Base-by-base conservation (phyloP, 768 basidiomycete genomes). In the Dendrothele bispora region DNA sequence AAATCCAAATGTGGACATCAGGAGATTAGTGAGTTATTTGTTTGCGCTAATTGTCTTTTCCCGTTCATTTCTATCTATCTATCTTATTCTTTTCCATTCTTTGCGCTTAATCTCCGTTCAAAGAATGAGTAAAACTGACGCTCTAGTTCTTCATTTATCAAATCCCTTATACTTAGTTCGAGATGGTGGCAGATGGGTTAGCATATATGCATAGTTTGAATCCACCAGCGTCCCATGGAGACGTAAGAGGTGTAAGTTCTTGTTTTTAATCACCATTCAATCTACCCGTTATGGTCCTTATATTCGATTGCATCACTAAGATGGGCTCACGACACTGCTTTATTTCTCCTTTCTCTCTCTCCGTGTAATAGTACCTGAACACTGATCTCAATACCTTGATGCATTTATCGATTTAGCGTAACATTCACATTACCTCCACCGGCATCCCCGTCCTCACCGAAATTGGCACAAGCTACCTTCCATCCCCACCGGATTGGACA, bases 211-310 rank as follows among this genome's bases (percentile, higher is more conserved):
- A 52, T 21, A 7, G 28, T 15, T 21, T 36, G 27, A 44, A 37
- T 29, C 50, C 50, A 35, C 46, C 44, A 15, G 17, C 49, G 21
- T 20, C 47, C 7, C 51, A 52, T 39, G 51, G 51, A 7, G 47
- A 52, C 30, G 30, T 52, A 24, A 48, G 51, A 32, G 51, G 51
- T 12, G 51, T 52, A 30, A 20, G 51, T 52, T 5, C n/a, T n/a
- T n/a, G n/a, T n/a, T n/a, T n/a, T n/a, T n/a, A n/a, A n/a, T n/a
- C n/a, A n/a, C n/a, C n/a, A n/a, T n/a, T n/a, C n/a, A n/a, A n/a
- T n/a, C n/a, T n/a, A n/a, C n/a, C n/a, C n/a, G n/a, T n/a, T n/a
- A n/a, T n/a, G n/a, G n/a, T n/a, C n/a, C n/a, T n/a, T n/a, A n/a
- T n/a, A n/a, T n/a, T n/a, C n/a, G n/a, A n/a, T n/a, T n/a, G n/a